These are phyloP conservation scores for Jaltomata sinuosa DNA, from an alignment of 257 asterid genomes.

Conservation along the genomic window DNA sequence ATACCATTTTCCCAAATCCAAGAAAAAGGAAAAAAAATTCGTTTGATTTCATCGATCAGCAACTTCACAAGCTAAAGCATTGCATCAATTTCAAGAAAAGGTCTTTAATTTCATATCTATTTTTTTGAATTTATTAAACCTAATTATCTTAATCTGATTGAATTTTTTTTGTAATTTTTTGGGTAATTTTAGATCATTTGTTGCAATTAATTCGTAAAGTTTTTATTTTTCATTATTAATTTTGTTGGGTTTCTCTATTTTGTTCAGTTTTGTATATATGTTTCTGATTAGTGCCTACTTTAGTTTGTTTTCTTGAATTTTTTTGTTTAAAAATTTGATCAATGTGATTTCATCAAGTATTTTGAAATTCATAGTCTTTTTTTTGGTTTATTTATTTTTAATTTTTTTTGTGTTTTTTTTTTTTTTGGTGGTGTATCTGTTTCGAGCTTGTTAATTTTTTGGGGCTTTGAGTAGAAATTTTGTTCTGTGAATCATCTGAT, in stretches of 20 bases:
- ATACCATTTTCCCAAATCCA: background rate
- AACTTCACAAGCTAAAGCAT: background rate
- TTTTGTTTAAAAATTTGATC: background rate
- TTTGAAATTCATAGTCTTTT: background rate
- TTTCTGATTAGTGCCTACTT: background rate
- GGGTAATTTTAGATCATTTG: background rate
- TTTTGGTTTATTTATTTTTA: background rate
- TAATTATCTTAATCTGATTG: background rate
- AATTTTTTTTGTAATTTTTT: background rate
- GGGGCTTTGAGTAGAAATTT: background rate
- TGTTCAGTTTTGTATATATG: background rate
- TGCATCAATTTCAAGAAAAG: conserved; percentile 13
- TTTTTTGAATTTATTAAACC: background rate
- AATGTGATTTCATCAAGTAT: background rate
- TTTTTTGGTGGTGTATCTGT: background rate
- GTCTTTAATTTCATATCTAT: background rate
- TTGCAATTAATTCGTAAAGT: background rate
- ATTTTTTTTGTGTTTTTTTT: background rate
- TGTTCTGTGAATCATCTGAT: background rate
- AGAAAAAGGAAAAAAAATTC: background rate
- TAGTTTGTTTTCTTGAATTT: background rate
- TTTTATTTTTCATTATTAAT: background rate
- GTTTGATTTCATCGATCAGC: background rate
- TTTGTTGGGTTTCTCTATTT: background rate
- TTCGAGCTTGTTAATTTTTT: background rate